A percentile compares a stretch with the other conserved stretches of the same genome.
Evolutionary conservation across 2,329 filamentous ascomycete species (phyloP).

Genomic region (Colletotrichum paranaense): DNA sequence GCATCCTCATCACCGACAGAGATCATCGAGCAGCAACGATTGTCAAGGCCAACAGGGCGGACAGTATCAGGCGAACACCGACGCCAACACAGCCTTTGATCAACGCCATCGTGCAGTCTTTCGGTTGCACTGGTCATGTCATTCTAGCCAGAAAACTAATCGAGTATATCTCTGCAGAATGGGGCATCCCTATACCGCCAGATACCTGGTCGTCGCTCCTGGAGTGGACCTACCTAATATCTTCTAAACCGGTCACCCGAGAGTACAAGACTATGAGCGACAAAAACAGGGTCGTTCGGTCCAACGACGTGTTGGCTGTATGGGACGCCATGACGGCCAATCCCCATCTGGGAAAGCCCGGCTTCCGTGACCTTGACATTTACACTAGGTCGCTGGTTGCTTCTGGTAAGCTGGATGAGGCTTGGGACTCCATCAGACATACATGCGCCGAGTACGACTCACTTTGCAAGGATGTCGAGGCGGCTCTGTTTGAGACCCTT

Average conservation of each 20-base stretch:
- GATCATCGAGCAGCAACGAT: slow-evolving; percentile 39
- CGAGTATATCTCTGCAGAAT: slow-evolving; percentile 70
- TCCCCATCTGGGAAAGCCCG: slow-evolving; percentile 68
- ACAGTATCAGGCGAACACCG: slow-evolving; percentile 63
- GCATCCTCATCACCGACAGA: slow-evolving; percentile 12
- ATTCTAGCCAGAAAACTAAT: slow-evolving; percentile 68
- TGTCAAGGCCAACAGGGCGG: slow-evolving; percentile 44
- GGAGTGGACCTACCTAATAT: slow-evolving; percentile 73
- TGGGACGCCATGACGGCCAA: slow-evolving; percentile 69
- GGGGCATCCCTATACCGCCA: slow-evolving; percentile 66
- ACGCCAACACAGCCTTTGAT: slow-evolving; percentile 70
- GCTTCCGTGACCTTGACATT: slow-evolving; percentile 65
- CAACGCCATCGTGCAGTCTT: slow-evolving; percentile 74
- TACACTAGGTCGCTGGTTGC: slow-evolving; percentile 53
- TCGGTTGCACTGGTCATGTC: slow-evolving; percentile 74
- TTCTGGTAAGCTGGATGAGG: slow-evolving; percentile 12
- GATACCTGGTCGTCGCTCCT: slow-evolving; percentile 75
- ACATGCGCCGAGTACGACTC: slow-evolving; percentile 11
- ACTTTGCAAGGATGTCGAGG: slow-evolving; percentile 15
- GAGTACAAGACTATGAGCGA: slow-evolving; percentile 50
- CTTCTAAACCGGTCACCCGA: slow-evolving; percentile 48
- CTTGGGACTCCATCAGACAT: slow-evolving; percentile 20
- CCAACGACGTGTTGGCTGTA: slow-evolving; percentile 60
- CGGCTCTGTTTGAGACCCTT: slow-evolving; percentile 25
- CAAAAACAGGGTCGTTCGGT: slow-evolving; percentile 47